Evolutionary conservation across 2,329 filamentous ascomycete genomes (phyloP).

Genomic region (Orbilia quercus): DNA sequence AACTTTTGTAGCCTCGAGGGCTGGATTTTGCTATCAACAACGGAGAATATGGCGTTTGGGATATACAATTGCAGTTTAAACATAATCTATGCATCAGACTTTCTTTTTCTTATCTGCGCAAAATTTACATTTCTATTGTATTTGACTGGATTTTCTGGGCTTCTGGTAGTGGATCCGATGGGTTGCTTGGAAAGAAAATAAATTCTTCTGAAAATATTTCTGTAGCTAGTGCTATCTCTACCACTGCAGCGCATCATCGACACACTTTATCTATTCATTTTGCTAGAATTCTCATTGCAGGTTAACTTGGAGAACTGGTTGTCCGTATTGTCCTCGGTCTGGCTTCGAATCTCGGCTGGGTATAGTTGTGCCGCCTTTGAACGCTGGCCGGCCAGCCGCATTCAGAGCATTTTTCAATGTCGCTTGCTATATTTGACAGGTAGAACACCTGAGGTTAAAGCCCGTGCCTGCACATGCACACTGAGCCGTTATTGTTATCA

Average conservation of each 20-base stretch:
- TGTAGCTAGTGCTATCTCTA: too few relatives aligned
- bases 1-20: background rate
- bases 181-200: too few relatives aligned
- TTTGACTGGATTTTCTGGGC: too few relatives aligned
- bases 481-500: slow-evolving; percentile 21
- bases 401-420: background rate
- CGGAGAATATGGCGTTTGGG: slow-evolving; percentile 30
- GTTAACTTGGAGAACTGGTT: background rate
- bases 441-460: slow-evolving; percentile 28
- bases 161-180: too few relatives aligned
- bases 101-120: background rate
- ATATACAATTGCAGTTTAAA: slow-evolving; percentile 12
- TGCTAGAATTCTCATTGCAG: background rate
- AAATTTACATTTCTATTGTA: too few relatives aligned
- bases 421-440: slow-evolving; percentile 23
- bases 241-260: too few relatives aligned
- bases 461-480: slow-evolving; percentile 23
- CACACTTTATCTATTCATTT: too few relatives aligned
- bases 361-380: slow-evolving; percentile 14
- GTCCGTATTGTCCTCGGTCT: slow-evolving; percentile 4
- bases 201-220: too few relatives aligned
- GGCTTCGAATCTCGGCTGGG: background rate
- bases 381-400: slow-evolving; percentile 12
- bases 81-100: slow-evolving; percentile 17
- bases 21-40: slow-evolving; percentile 1